Evolutionary conservation across 2,329 filamentous ascomycete genomes (phyloP), one percentile per base, ranked within the genome.

Genomic region (Paraphaeosphaeria sporulosa): DNA sequence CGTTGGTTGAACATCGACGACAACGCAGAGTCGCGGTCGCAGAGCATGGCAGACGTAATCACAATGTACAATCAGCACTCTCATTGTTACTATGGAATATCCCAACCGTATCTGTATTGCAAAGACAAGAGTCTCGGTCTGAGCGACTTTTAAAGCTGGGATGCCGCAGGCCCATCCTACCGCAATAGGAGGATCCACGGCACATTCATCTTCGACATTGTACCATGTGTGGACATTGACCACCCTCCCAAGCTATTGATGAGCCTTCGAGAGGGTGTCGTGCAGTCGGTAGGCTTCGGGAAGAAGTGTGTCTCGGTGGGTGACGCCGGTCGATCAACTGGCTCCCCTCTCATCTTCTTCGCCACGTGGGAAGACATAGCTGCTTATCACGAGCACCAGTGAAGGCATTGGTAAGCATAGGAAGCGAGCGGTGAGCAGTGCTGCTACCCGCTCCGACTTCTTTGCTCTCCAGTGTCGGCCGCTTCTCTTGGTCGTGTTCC

Each of bases 61-160:
- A 21, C 40, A 2, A 21, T 19, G 9, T 43, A 17, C 19, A n/a
- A 21, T n/a, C 25, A 32, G 25, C 25, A 47, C 15, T 4, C 21
- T 21, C 25, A n/a, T 34, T 32, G 30, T 17, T 17, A 19, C 19
- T 30, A 38, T 25, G 15, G 3, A 27, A 67, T 75, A 69, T 76
- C 63, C 67, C 64, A 62, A 70, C 71, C 71, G 72, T 69, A 74
- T 76, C 73, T 76, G 74, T 76, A 72, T 71, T 69, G 71, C 72
- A 65, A 66, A 71, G 72, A 70, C 71, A 76, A 60, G 64, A 70
- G 53, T 74, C 71, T 74, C 49, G 44, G 71, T 71, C 69, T 68
- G 68, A 60, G 71, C 73, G 58, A 75, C 72, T 76, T 73, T 73
- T 68, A 7, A 67, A 71, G 67, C 65, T 60, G 66, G 64, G 54